phyloP scores from a whole-genome alignment of 352 stramenopile species.

The Globisporangium iwayamae region DNA sequence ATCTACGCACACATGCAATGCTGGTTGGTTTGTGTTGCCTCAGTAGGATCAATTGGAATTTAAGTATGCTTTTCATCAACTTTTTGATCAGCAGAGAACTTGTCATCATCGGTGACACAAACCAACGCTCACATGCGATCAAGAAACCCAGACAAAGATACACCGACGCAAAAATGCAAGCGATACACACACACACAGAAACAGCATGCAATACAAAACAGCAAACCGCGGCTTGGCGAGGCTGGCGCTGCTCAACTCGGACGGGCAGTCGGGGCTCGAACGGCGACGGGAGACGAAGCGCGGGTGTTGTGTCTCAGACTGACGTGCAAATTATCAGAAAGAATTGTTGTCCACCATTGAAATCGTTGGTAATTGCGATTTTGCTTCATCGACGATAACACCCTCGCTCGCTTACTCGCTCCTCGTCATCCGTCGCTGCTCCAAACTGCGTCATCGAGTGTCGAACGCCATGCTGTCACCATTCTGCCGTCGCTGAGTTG shows the following conservation, averaged over 20 bases:
- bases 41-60: constrained; percentile 90
- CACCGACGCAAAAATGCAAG: constrained; percentile 2
- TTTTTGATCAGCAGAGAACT: constrained; percentile 63
- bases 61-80: constrained; percentile 63
- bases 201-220: constrained; percentile 23
- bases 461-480: background rate
- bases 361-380: constrained; percentile 47
- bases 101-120: constrained; percentile 61
- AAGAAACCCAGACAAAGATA: too few relatives aligned
- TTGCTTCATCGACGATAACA: constrained; percentile 49
- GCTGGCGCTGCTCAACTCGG: background rate
- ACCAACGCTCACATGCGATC: background rate
- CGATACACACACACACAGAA: constrained; percentile 17
- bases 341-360: constrained; percentile 55
- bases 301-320: constrained; percentile 65
- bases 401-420: background rate
- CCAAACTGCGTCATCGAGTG: background rate
- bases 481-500: background rate
- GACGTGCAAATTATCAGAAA: constrained; percentile 86
- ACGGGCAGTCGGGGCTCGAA: background rate
- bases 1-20: background rate
- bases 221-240: background rate
- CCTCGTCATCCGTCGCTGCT: background rate
- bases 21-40: constrained; percentile 36
- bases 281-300: background rate